phyloP scores from a whole-genome alignment of 768 basidiomycete genomes.

The Lentinula lateritia region DNA sequence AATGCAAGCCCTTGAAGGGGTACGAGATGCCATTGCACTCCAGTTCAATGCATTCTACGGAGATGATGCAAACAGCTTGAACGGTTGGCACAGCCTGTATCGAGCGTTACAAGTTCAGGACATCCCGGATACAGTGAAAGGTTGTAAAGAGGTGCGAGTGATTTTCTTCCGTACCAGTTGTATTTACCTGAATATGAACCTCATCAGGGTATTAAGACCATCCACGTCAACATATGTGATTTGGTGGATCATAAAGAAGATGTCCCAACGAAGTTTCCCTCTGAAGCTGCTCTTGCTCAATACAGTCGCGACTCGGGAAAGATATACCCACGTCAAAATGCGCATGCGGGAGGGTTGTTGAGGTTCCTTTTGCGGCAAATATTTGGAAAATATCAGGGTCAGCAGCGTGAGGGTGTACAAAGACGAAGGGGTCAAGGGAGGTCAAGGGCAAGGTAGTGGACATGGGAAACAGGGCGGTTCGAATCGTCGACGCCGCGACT shows the following conservation, averaged over 20 bases:
- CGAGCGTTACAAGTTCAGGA: not conserved
- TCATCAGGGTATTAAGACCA: constrained; percentile 19
- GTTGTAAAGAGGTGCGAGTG: constrained; percentile 3
- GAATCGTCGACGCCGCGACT: not conserved
- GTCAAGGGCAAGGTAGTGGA: too few relatives aligned
- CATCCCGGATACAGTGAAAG: not conserved
- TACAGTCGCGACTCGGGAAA: constrained; percentile 23
- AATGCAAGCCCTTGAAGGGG: not conserved
- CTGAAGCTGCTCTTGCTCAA: constrained; percentile 21
- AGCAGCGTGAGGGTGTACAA: not conserved
- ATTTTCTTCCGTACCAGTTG: not conserved
- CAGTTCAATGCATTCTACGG: constrained; percentile 8
- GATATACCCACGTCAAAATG: constrained; percentile 25
- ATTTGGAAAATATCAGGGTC: not conserved
- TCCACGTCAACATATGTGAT: constrained; percentile 36
- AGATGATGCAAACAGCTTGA: not conserved
- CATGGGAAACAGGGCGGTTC: not conserved
- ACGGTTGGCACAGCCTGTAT: not conserved
- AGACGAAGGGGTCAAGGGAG: too few relatives aligned
- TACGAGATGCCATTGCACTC: constrained; percentile 7
- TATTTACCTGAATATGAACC: not conserved
- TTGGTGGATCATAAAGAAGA: constrained; percentile 19
- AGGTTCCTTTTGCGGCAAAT: constrained; percentile 26
- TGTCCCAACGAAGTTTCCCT: constrained; percentile 14
- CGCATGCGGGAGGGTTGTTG: constrained; percentile 25